Base-by-base conservation (phyloP, 2,329 filamentous ascomycete genomes). In the Sporothrix protearum region DNA sequence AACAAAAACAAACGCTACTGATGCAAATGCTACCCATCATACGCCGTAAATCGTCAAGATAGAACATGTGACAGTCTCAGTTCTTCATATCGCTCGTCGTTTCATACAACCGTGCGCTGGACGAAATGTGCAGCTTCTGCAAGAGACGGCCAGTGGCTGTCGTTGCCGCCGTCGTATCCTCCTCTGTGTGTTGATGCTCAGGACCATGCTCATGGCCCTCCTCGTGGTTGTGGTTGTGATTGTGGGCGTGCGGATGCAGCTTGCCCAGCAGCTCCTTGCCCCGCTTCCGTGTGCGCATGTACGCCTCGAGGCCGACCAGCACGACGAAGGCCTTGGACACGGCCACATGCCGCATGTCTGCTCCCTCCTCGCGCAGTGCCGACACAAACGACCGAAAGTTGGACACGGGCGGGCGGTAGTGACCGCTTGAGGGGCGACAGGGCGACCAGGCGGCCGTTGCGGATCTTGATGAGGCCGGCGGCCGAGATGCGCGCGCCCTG, bases 311-410 rank as follows among this genome's bases (percentile, higher is more conserved):
- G 0, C 94, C 94, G 0, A 94, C 87, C 0, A 97, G 84, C 0
- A 97, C 89, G 0, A 92, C 90, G 77, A 97, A 97, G 1, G 91
- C 91, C 76, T 93, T 90, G 55, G 90, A 93, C 61, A 97, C 92
- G 22, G 89, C 91, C 12, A 96, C 89, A 33, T 87, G 89, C 16
- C 86, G 88, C 87, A 94, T 92, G 79, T 97, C 94, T 0, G 91
- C 93, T 0, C 91, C 91, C 42, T 87, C 87, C 0, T 90, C 88
- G 75, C 89, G 88, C 4, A 97, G 83, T 9, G 85, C 89, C 73
- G 89, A 87, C 1, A 97, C 87, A 77, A 97, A 97, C 0, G 91
- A 89, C 39, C 91, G 88, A 78, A 97, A 97, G 78, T 95, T 97
- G 73, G 88, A 87, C 3, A 92, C 88, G 0, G 94, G 92, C 0